These are phyloP conservation scores for Omphalotus olearius DNA, from an alignment of 1,284 basidiomycete species.

Conservation along the genomic window DNA sequence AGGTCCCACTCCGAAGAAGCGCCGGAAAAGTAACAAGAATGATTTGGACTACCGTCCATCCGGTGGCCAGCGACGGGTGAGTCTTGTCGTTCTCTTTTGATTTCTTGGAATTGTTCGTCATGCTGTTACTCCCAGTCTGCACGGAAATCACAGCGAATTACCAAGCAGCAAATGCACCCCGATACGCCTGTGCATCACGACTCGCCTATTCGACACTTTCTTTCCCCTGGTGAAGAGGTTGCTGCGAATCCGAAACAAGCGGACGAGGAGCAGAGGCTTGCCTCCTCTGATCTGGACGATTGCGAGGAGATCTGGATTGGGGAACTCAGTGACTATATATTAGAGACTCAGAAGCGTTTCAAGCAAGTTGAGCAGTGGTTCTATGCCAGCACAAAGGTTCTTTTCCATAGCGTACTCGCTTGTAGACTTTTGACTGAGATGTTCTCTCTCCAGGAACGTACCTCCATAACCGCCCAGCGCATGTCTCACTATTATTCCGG, in stretches of 20 bases:
- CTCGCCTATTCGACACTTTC: constrained; percentile 11
- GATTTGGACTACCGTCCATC: constrained; percentile 55
- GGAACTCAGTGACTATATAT: constrained; percentile 62
- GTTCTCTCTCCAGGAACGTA: constrained; percentile 51
- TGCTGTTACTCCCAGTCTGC: constrained; percentile 10
- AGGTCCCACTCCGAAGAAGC: constrained; percentile 44
- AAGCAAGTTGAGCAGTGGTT: constrained; percentile 70
- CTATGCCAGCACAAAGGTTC: constrained; percentile 56
- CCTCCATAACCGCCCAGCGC: constrained; percentile 51
- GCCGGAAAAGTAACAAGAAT: constrained; percentile 43
- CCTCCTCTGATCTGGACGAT: constrained; percentile 74
- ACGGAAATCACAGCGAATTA: constrained; percentile 12
- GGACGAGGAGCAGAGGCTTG: constrained; percentile 44
- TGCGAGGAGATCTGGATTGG: constrained; percentile 69
- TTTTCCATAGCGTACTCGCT: constrained; percentile 19
- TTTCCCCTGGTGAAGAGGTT: constrained; percentile 9
- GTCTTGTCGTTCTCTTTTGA: constrained; percentile 1
- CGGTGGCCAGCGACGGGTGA: constrained; percentile 18
- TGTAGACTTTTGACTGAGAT: neutral
- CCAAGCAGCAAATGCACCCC: constrained; percentile 2
- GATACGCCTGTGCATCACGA: constrained; percentile 8
- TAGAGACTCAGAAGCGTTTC: constrained; percentile 68
- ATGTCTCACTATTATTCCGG: constrained; percentile 64
- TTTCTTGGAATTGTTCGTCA: neutral
- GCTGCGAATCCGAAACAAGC: constrained; percentile 5